phyloP scores from a whole-genome alignment of 176 grass and related monocot genomes.

The Carex myosuroides region DNA sequence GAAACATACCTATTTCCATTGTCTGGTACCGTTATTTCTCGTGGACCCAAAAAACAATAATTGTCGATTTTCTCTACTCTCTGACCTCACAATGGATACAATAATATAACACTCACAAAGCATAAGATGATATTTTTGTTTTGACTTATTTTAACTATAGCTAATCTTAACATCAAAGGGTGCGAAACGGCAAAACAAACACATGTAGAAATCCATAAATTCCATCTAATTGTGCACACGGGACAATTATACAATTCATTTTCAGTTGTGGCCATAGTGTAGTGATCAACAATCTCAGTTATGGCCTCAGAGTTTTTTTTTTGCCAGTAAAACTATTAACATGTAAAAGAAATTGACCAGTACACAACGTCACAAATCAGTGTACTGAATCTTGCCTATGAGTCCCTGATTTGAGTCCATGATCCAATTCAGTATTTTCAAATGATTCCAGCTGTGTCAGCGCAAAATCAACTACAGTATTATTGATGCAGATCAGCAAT shows the following conservation, averaged over 20 bases:
- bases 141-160: no score
- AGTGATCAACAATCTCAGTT: background rate
- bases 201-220: background rate
- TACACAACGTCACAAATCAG: background rate
- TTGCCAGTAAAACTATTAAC: background rate
- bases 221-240: background rate
- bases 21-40: slow-evolving; percentile 40
- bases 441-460: background rate
- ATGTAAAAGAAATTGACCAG: background rate
- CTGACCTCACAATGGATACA: slow-evolving; percentile 1
- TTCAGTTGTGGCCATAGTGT: background rate
- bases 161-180: no score
- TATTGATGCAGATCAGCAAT: background rate
- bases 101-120: no score
- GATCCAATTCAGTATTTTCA: background rate
- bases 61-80: slow-evolving; percentile 37
- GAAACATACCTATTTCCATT: slow-evolving; percentile 25
- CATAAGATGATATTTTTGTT: no score
- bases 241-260: background rate
- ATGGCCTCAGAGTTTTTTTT: background rate
- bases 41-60: slow-evolving; percentile 23
- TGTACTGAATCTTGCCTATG: background rate
- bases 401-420: no score
- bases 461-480: background rate
- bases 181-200: background rate